phyloP scores from a whole-genome alignment of 495 filamentous ascomycete genomes.

The Talaromyces borbonicus region DNA sequence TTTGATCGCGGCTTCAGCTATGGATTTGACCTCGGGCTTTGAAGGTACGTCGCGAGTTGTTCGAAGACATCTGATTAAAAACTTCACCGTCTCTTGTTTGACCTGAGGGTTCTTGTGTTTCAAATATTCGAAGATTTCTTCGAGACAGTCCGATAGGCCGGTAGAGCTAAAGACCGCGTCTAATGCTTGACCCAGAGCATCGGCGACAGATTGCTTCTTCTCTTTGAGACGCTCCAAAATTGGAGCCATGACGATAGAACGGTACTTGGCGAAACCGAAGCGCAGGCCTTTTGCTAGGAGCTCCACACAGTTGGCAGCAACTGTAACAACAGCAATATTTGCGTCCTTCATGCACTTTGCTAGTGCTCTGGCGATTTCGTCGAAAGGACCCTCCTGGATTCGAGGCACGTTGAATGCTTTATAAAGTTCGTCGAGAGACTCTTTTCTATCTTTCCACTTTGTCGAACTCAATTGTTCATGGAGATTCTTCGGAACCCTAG shows the following conservation, averaged over 20 bases:
- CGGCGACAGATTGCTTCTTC: conserved; percentile 84
- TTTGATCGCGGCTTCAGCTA: conserved; percentile 80
- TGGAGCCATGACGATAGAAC: conserved; percentile 65
- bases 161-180: conserved; percentile 80
- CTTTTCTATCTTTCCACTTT: conserved; percentile 98
- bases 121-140: conserved; percentile 78
- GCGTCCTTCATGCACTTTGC: conserved; percentile 99
- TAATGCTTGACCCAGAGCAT: conserved; percentile 75
- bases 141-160: conserved; percentile 69
- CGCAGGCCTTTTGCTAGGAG: conserved; percentile 82
- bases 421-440: conserved; percentile 77
- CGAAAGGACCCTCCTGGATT: conserved; percentile 84
- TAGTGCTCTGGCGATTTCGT: conserved; percentile 68
- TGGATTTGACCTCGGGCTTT: conserved; percentile 72
- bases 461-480: conserved; percentile 72
- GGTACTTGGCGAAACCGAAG: conserved; percentile 68
- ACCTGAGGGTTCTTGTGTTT: conserved; percentile 95
- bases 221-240: conserved; percentile 95
- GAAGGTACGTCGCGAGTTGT: conserved; percentile 73
- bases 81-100: conserved; percentile 87
- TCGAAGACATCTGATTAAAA: conserved; percentile 77
- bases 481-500: conserved; percentile 76
- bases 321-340: conserved; percentile 88
- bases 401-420: conserved; percentile 71
- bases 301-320: conserved; percentile 90